Evolutionary conservation across 2,329 filamentous ascomycete species (phyloP), one percentile per base, ranked within the genome.

Genomic region (Sordariomycetes sp.): DNA sequence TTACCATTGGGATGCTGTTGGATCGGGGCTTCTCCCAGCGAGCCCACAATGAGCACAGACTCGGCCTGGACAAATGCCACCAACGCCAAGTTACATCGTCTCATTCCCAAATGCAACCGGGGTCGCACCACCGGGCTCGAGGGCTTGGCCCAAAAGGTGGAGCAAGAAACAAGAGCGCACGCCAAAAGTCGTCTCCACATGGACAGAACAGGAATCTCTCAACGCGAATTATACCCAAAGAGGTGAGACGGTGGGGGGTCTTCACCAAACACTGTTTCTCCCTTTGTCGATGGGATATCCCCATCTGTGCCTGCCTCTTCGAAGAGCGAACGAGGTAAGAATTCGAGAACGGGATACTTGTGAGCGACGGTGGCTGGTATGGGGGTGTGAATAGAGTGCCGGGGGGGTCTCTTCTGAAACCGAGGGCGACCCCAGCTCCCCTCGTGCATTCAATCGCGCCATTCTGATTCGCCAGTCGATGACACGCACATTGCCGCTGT

Each of bases 401-500:
- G 46, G 55, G 55, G 55, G 55, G n/a, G 55, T 57, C 20, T 25
- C 46, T 12, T 57, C 28, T 57, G 55, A 57, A 57, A 57, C 55
- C 11, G n/a, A 51, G 48, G 20, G 55, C 24, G 37, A 57, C 55
- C 55, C 34, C 48, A 22, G 46, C 43, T 57, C 34, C 55, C 55
- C 55, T 53, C n/a, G 55, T 35, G 51, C 51, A 53, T 34, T 2
- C 34, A n/a, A 52, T 40, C 8, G 20, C 46, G 11, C 25, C 28
- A 7, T 20, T 46, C 34, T 57, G 24, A 53, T 57, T 57, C 40
- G 55, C 20, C 25, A 24, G n/a, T 20, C 32, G 20, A 24, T 43
- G 55, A 43, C 55, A 57, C 55, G 55, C 40, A 57, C 55, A 57
- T 57, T 53, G 55, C 55, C 55, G 55, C 55, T 57, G 55, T 57